Base-by-base conservation (phyloP, 73 alveolate species). In the Stentor coeruleus region DNA sequence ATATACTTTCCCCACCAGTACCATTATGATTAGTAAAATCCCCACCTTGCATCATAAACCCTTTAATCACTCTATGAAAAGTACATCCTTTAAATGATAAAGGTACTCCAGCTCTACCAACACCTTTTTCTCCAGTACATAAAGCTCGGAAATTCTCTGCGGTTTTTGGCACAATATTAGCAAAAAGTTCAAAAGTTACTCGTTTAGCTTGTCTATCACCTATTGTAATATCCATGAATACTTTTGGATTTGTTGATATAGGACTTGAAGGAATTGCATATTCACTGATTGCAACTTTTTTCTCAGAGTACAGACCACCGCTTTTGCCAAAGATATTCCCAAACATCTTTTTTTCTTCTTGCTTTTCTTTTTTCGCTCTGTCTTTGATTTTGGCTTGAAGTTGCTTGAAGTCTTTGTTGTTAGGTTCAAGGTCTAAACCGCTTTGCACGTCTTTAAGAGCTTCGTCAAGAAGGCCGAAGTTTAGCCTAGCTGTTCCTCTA, bases 121-220 rank as follows among this genome's bases (percentile, higher is more conserved):
- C 37, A 38, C 91, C 95, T 60, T 92, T 94, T 82, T 97, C 99
- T 3, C 99, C 99, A 3, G 99, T 97, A 83, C 99, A 98, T 30
- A 98, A 94, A 74, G 98, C 94, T 79, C 99, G 89, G 89, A 98
- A 98, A 88, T 97, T 98, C 85, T 97, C 99, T 0, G 97, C 96
- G 3, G 99, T 97, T 74, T 92, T 90, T 76, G 99, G 99, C 41
- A 90, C 95, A 28, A 89, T 87, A 72, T 96, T 90, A 4, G 91
- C 91, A 83, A 90, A 98, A 58, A 98, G 91, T 85, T 96, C 99
- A 30, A 98, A 89, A 35, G 90, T 95, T 3, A 98, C 90, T 97
- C 99, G 90, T 66, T 82, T 81, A 20, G 93, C 93, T 72, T 90
- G 92, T 3, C 89, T 89, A 30, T 86, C 90, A 33, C 98, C 99